phyloP scores from a whole-genome alignment of 768 basidiomycete species.

The Macrolepiota dolichaula region DNA sequence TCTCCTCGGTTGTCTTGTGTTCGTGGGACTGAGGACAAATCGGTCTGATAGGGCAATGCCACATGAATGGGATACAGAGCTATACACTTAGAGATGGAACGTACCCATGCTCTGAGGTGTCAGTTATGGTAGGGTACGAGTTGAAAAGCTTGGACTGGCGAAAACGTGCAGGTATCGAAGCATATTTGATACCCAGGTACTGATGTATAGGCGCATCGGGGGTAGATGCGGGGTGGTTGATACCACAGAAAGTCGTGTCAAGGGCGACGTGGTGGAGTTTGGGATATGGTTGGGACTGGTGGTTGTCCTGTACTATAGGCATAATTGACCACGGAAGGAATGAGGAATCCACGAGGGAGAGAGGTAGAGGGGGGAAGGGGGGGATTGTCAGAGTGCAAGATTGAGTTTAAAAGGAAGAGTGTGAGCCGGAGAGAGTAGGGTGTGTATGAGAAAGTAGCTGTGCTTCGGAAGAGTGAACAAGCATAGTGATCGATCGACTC shows the following conservation, averaged over 20 bases:
- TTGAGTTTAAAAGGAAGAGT: slow-evolving; percentile 20
- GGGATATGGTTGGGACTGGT: slow-evolving; percentile 20
- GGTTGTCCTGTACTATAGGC: slow-evolving; percentile 23
- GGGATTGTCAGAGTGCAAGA: slow-evolving; percentile 11
- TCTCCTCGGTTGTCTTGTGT: slow-evolving; percentile 49
- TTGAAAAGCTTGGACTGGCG: slow-evolving; percentile 65
- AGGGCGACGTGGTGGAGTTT: slow-evolving; percentile 52
- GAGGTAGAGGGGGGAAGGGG: slow-evolving; percentile 12
- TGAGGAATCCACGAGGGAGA: slow-evolving; percentile 11
- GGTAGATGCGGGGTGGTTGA: slow-evolving; percentile 59
- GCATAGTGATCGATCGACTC: slow-evolving; percentile 32
- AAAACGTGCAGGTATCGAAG: slow-evolving; percentile 68
- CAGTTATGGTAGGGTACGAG: slow-evolving; percentile 53
- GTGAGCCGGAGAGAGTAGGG: slow-evolving; percentile 18
- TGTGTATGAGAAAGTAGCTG: slow-evolving; percentile 12
- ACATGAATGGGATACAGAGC: background rate
- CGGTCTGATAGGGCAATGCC: slow-evolving; percentile 40
- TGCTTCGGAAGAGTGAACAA: slow-evolving; percentile 20
- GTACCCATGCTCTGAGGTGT: slow-evolving; percentile 68
- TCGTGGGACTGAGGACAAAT: slow-evolving; percentile 66
- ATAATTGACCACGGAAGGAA: slow-evolving; percentile 23
- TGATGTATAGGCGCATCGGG: slow-evolving; percentile 57
- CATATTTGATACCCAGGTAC: slow-evolving; percentile 78
- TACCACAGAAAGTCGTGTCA: slow-evolving; percentile 62
- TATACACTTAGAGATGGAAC: slow-evolving; percentile 17